A percentile compares a stretch with the other conserved stretches of the same genome.
These are phyloP conservation scores for Kwoniella bestiolae DNA, from an alignment of 768 basidiomycete species.

Conservation along the genomic window DNA sequence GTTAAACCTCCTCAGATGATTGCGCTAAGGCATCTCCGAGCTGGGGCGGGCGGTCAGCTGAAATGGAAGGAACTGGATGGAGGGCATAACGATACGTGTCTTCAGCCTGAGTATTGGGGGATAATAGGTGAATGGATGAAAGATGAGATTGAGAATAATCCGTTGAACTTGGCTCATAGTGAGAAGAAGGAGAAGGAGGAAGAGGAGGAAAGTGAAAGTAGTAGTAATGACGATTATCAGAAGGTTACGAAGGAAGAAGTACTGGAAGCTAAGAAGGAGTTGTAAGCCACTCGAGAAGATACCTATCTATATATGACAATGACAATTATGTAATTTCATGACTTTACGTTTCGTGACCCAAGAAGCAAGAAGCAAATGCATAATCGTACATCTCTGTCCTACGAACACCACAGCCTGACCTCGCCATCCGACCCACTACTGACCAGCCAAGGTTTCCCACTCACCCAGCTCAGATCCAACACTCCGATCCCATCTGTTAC, in stretches of 20 bases:
- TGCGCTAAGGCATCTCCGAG: slow-evolving; percentile 36
- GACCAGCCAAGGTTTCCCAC: slow-evolving; percentile 86
- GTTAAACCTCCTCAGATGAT: slow-evolving; percentile 78
- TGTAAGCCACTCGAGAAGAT: too few relatives aligned
- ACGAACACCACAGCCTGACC: slow-evolving; percentile 73
- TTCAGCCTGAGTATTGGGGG: slow-evolving; percentile 58
- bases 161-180: background rate
- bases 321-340: too few relatives aligned
- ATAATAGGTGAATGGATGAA: slow-evolving; percentile 54
- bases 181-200: slow-evolving; percentile 2
- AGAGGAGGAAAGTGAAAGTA: slow-evolving; percentile 1
- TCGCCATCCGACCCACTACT: slow-evolving; percentile 91
- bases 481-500: slow-evolving; percentile 87
- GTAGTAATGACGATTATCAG: slow-evolving; percentile 15
- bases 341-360: too few relatives aligned
- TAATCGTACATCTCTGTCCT: slow-evolving; percentile 2
- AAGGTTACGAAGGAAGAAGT: slow-evolving; percentile 16
- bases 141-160: slow-evolving; percentile 34
- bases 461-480: slow-evolving; percentile 86
- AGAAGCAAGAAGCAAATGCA: too few relatives aligned
- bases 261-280: slow-evolving; percentile 19
- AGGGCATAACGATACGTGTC: slow-evolving; percentile 60
- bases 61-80: slow-evolving; percentile 58
- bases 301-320: too few relatives aligned
- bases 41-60: slow-evolving; percentile 37